phyloP scores from a whole-genome alignment of 352 stramenopile genomes.

The Sclerospora graminicola region DNA sequence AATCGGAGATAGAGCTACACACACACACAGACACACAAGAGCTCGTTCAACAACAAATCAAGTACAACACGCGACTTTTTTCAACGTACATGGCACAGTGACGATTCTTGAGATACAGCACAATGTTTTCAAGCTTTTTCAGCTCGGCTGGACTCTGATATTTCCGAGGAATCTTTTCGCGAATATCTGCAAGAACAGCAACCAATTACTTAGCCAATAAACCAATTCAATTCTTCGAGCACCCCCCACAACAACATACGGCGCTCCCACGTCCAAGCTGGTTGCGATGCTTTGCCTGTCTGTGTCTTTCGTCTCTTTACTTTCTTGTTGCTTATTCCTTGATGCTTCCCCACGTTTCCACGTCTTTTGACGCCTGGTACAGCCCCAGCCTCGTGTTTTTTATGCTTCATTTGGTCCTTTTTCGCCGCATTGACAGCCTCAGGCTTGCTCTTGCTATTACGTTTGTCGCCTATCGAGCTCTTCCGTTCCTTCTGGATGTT shows the following conservation, averaged over 20 bases:
- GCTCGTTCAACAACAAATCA: neutral
- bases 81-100: slow-evolving; percentile 59
- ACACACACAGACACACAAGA: neutral
- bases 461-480: neutral
- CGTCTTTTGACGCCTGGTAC: slow-evolving; percentile 10
- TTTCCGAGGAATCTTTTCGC: slow-evolving; percentile 73
- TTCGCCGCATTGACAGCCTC: slow-evolving; percentile 3
- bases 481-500: neutral
- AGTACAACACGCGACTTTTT: neutral
- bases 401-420: slow-evolving; percentile 4
- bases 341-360: slow-evolving; percentile 9
- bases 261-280: slow-evolving; percentile 73
- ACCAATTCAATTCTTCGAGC: neutral
- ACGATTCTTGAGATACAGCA: slow-evolving; percentile 80
- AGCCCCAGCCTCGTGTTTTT: neutral
- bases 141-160: slow-evolving; percentile 72
- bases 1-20: slow-evolving; percentile 63
- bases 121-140: slow-evolving; percentile 79
- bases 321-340: slow-evolving; percentile 6
- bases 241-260: slow-evolving; percentile 25
- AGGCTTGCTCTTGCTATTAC: slow-evolving; percentile 4
- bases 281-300: slow-evolving; percentile 18
- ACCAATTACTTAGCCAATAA: too few species aligned
- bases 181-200: slow-evolving; percentile 36
- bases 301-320: slow-evolving; percentile 23